Evolutionary conservation across 2,329 filamentous ascomycete genomes (phyloP), one percentile per base, ranked within the genome.

Genomic region (Colletotrichum lini): DNA sequence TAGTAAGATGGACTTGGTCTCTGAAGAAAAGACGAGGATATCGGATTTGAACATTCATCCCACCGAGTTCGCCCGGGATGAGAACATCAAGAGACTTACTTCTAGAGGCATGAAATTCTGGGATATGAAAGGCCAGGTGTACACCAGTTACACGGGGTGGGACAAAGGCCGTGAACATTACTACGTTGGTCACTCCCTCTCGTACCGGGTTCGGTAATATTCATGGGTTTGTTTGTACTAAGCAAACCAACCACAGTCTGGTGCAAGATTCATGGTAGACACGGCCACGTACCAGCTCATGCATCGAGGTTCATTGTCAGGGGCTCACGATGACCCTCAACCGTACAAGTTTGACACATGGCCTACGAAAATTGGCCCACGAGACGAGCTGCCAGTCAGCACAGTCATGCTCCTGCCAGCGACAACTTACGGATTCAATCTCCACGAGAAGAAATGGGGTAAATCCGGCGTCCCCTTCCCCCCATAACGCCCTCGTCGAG

Each of bases 261-360:
- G 18, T 8, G 59, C 52, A n/a, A 63, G 66, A 18, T 68, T 68
- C 53, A 58, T 68, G 66, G 10, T 68, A 4, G 59, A 64, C 18
- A 44, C 52, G 3, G 40, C 44, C 12, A 68, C 66, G 0, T 65
- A 58, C 13, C 30, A 38, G 2, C 44, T 49, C 7, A 54, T 68
- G 50, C 35, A 68, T 35, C 13, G 12, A 1, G 10, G 2, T 2
- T 5, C 63, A 2, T n/a, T 9, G 16, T 13, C 18, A 7, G 16
- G 23, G 40, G 18, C 3, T n/a, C 21, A 56, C 8, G 35, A 57
- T 15, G 23, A 45, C 0, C 10, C 40, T 1, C 18, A 26, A n/a
- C 12, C 52, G 9, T 6, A n/a, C 16, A 54, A 50, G 6, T 44
- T 26, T 23, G 66, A 65, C 2, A 2, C 21, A 3, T 67, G 56